phyloP scores from a whole-genome alignment of 257 asterid genomes.

The Parsonsia alboflavescens region DNA sequence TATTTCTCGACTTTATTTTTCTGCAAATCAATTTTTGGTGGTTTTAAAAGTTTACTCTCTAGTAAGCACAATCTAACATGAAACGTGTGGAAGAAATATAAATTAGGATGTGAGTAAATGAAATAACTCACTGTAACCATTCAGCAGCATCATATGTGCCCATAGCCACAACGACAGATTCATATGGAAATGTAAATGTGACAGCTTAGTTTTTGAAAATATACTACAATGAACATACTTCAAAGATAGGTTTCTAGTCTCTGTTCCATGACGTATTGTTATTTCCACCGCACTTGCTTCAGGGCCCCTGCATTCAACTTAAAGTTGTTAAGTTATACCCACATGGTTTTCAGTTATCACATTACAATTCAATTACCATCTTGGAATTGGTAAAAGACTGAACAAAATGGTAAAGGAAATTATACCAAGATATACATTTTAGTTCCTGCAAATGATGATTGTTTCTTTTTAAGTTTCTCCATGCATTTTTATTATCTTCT shows the following conservation, averaged over 20 bases:
- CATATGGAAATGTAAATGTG: background rate
- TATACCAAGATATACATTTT: background rate
- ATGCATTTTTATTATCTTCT: background rate
- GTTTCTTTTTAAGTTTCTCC: background rate
- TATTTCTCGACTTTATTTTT: no score
- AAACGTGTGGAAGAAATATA: background rate
- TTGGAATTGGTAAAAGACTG: background rate
- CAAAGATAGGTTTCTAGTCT: conserved; percentile 57
- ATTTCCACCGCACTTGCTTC: conserved; percentile 89
- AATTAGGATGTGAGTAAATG: background rate
- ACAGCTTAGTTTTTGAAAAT: conserved; percentile 1
- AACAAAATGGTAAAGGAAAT: background rate
- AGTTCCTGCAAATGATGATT: background rate
- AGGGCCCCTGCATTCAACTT: conserved; percentile 70
- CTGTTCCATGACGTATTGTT: conserved; percentile 56
- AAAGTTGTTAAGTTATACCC: conserved; percentile 10
- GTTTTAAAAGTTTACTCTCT: no score
- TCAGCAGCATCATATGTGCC: background rate
- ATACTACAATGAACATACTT: conserved; percentile 43
- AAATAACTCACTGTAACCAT: no score
- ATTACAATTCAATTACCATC: background rate
- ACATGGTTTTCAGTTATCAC: background rate
- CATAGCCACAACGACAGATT: background rate
- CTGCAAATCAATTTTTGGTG: no score
- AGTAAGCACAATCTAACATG: no score